Evolutionary conservation across 2,329 filamentous ascomycete genomes (phyloP), one percentile per base, ranked within the genome.

Genomic region (Aspergillus sp.): DNA sequence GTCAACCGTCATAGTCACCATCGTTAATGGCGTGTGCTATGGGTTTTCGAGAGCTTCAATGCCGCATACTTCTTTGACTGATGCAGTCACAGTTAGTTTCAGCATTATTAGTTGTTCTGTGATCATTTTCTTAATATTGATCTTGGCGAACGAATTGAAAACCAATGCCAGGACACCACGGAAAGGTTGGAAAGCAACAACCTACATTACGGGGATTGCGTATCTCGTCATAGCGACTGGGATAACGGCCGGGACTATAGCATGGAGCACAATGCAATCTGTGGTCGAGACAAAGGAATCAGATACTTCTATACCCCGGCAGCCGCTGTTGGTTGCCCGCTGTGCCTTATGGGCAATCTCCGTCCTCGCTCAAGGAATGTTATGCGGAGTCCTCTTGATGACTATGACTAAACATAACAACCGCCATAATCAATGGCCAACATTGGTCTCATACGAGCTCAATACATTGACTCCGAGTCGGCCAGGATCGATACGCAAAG

Each of bases 281-380:
- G 50, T 63, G 47, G 40, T 46, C 34, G 58, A 46, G 49, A 15
- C 45, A 15, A 39, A 33, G 15, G 44, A 54, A n/a, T 42, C 44
- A 24, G 22, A 41, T 1, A 11, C 50, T 33, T n/a, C 39, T n/a
- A 9, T 39, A 30, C 44, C 22, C 11, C 54, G 46, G 15, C 61
- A 59, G n/a, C 44, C 61, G 1, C 50, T 70, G 15, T 65, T 77
- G 40, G 64, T 73, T 33, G 69, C 69, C 19, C 74, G 78, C 42
- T 74, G 75, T 54, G 67, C 72, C 9, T 59, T 73, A 39, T 75
- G 72, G 71, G 64, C 65, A 3, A 51, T 72, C 3, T 73, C 73
- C 2, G 60, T 74, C 9, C 66, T 75, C 11, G 50, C 57, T 3
- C 68, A 76, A 51, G 67, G 69, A 13, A 47, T 70, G 4, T 68